Evolutionary conservation across 352 stramenopile species (phyloP).

Genomic region (Phytophthora crassamura): DNA sequence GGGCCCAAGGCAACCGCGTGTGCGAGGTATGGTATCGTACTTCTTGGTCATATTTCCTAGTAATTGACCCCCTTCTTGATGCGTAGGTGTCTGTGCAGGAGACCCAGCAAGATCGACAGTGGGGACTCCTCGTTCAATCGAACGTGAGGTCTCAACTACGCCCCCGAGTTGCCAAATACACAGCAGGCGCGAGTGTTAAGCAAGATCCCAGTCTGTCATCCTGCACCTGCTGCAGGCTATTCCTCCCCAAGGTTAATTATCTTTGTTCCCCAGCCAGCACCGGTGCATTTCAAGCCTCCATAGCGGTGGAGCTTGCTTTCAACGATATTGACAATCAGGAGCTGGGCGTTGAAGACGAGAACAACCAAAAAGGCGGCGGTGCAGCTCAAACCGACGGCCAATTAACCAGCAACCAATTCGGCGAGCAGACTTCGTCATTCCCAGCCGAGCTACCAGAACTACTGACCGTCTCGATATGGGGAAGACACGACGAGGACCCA

Average conservation of each 20-base stretch:
- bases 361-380: neutral
- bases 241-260: constrained; percentile 49
- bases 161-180: constrained; percentile 2
- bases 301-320: constrained; percentile 10
- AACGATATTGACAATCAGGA: neutral
- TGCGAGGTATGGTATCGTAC: constrained; percentile 30
- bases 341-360: neutral
- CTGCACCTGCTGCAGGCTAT: constrained; percentile 27
- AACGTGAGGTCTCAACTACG: constrained; percentile 14
- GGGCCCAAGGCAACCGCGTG: constrained; percentile 38
- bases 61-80: neutral
- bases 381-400: no score
- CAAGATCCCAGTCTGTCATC: neutral
- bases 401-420: neutral
- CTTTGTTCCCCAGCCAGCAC: neutral
- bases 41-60: neutral
- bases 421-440: neutral
- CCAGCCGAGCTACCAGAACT: constrained; percentile 13
- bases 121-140: constrained; percentile 44
- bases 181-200: neutral
- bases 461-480: constrained; percentile 28
- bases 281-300: constrained; percentile 9
- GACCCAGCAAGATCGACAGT: constrained; percentile 31
- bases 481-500: constrained; percentile 16
- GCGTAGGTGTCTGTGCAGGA: constrained; percentile 39